Percentiles rank a stretch among this genome's conserved stretches.
phyloP scores from a whole-genome alignment of 2,329 filamentous ascomycete genomes.

The Thyridium curvatum region DNA sequence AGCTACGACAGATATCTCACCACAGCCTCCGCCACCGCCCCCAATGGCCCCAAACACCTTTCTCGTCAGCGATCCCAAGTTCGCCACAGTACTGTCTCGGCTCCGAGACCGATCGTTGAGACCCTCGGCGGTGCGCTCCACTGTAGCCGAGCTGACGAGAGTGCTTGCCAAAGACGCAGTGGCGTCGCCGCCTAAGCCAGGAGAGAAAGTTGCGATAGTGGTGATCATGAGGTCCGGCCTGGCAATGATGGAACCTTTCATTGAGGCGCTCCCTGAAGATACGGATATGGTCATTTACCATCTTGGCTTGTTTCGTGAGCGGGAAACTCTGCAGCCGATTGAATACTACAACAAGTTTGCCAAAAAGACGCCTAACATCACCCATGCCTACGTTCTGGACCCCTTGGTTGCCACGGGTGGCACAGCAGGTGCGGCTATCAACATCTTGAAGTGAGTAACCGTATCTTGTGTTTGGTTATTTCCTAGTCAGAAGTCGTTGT shows the following conservation, averaged over 20 bases:
- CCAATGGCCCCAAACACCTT: no score
- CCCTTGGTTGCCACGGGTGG: constrained; percentile 65
- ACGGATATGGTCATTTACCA: constrained; percentile 44
- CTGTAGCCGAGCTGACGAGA: constrained; percentile 14
- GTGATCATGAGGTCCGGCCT: constrained; percentile 28
- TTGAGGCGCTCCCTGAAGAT: constrained; percentile 16
- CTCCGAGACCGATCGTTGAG: constrained; percentile 10
- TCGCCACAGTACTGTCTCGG: no score
- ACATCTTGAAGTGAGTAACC: constrained; percentile 40
- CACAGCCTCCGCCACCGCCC: no score
- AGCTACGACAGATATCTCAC: no score
- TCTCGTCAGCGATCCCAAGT: no score
- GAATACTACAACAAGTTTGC: constrained; percentile 68
- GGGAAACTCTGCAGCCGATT: constrained; percentile 54
- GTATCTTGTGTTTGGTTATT: no score
- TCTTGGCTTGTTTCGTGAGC: constrained; percentile 61
- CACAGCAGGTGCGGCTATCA: constrained; percentile 59
- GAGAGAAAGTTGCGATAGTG: constrained; percentile 21
- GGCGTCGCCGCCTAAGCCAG: constrained; percentile 6
- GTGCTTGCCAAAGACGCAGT: constrained; percentile 14
- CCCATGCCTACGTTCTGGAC: constrained; percentile 58
- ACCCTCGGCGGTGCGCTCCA: constrained; percentile 11
- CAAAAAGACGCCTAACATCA: constrained; percentile 17
- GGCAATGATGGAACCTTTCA: constrained; percentile 28
- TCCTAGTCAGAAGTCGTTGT: no score